Evolutionary conservation across 2,329 filamentous ascomycete genomes (phyloP).

Genomic region (Chalaropsis thielavioides): DNA sequence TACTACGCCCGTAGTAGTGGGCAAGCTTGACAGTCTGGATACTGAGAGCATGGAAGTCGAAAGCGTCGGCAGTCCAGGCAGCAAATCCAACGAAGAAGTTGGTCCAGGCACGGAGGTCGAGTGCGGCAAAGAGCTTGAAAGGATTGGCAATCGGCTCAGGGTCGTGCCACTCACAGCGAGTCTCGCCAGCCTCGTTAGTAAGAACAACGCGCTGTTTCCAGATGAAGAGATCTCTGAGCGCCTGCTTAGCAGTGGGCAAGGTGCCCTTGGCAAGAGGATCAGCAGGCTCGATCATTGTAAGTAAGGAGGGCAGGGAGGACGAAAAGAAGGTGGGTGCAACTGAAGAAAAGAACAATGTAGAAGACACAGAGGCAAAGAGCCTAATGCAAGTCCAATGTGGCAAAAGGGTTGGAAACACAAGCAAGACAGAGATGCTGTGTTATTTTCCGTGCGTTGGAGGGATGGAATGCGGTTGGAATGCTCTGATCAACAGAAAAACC

Average conservation of each 20-base stretch:
- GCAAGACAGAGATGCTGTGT: not conserved
- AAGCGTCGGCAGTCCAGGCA: conserved; percentile 70
- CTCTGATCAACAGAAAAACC: conserved; percentile 1
- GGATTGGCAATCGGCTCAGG: conserved; percentile 57
- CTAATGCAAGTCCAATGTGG: not conserved
- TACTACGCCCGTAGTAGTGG: conserved; percentile 34
- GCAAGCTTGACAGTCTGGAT: conserved; percentile 62
- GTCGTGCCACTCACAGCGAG: conserved; percentile 50
- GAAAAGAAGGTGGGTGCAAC: conserved; percentile 5
- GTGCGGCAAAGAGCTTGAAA: conserved; percentile 49
- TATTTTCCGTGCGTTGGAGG: not conserved
- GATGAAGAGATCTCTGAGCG: conserved; percentile 49
- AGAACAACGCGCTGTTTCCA: conserved; percentile 62
- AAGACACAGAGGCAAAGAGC: not conserved
- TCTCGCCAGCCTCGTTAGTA: conserved; percentile 49
- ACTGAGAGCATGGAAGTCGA: conserved; percentile 68
- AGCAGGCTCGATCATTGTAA: conserved; percentile 33
- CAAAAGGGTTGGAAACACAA: not conserved
- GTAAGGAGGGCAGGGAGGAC: not conserved
- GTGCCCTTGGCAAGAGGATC: conserved; percentile 54
- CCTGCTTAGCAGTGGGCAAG: conserved; percentile 49
- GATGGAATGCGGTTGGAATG: conserved; percentile 1
- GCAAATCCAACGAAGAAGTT: conserved; percentile 62
- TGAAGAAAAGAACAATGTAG: not conserved
- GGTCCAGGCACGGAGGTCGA: conserved; percentile 53